Evolutionary conservation across 2,329 filamentous ascomycete species (phyloP), one percentile per base, ranked within the genome.

Genomic region (Stachybotrys chartarum): DNA sequence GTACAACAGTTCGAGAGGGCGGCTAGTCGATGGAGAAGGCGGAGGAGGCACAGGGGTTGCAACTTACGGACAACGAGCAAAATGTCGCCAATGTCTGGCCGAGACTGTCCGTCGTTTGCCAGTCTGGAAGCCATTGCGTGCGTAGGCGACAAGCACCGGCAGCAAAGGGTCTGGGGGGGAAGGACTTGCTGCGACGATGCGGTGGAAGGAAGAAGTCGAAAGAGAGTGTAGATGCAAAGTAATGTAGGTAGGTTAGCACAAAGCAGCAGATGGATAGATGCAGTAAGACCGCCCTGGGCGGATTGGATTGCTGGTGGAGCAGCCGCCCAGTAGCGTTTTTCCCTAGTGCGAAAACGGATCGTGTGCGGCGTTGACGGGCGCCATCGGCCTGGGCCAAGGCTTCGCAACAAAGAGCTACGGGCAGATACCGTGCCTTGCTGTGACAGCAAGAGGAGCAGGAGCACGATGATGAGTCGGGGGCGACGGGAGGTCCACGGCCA

Each of bases 1-100:
- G 49, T 49, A 55, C 35, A 50, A 35, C 32, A 30, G 24, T 24
- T 24, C 24, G 24, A 24, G 24, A 46, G 30, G 17, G 51, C 56
- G 35, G 35, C 35, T 10, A 42, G 5, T 10, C 35, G 14, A 14
- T 6, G 35, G 35, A 42, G 35, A 10, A 14, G 56, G 59, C 56
- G 17, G 49, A 55, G 51, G 31, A 48, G 24, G 24, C 24, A 24
- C 24, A 24, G 35, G 24, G 46, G 55, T 31, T 48, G 53, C 52
- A 44, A 73, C 86, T 78, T 78, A 90, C 86, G 86, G 64, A 90
- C 86, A 62, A 90, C 86, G 61, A 89, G 70, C 63, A 90, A 74
- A 55, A 84, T 81, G 64, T 88, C 85, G 69, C 86, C 86, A 60
- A 82, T 75, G 31, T 85, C 82, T 65, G 83, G 84, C 69, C 75